A percentile compares a stretch with the other conserved stretches of the same genome.
Evolutionary conservation across 2,329 filamentous ascomycete genomes (phyloP).

Genomic region (Neurospora crassa): DNA sequence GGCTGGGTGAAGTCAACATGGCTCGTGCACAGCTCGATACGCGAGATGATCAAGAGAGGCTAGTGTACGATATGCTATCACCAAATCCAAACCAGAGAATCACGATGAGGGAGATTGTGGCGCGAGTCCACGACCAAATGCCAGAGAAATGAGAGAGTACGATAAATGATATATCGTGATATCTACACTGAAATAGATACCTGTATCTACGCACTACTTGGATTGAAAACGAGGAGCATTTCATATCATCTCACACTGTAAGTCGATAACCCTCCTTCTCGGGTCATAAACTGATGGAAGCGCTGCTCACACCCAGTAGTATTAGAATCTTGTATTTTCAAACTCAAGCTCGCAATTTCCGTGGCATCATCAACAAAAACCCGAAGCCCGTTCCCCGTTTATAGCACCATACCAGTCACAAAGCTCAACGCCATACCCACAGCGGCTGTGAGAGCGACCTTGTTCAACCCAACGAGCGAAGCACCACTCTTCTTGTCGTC

Average conservation of each 20-base stretch:
- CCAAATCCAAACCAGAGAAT: conserved; percentile 42
- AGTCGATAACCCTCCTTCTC: background rate
- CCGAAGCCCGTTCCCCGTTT: background rate
- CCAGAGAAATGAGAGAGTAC: conserved; percentile 17
- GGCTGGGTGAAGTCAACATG: conserved; percentile 43
- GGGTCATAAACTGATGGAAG: background rate
- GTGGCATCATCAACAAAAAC: background rate
- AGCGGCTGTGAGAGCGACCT: conserved; percentile 24
- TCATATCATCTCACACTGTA: background rate
- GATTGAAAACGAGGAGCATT: background rate
- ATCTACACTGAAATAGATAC: background rate
- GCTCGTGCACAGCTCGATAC: conserved; percentile 35
- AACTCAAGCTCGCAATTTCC: background rate
- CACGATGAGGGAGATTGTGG: conserved; percentile 42
- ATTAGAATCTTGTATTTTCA: background rate
- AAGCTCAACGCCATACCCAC: conserved; percentile 30
- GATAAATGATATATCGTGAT: background rate
- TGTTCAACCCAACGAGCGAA: conserved; percentile 14
- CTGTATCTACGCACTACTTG: background rate
- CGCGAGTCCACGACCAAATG: conserved; percentile 25
- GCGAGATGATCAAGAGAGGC: conserved; percentile 39
- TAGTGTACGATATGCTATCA: conserved; percentile 45
- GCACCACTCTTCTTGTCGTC: conserved; percentile 14
- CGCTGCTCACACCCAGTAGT: background rate
- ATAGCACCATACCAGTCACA: conserved; percentile 27